A percentile compares a stretch with the other conserved stretches of the same genome.
phyloP scores from a whole-genome alignment of 139 green algal species.

The Prasinococcaceae sp. region DNA sequence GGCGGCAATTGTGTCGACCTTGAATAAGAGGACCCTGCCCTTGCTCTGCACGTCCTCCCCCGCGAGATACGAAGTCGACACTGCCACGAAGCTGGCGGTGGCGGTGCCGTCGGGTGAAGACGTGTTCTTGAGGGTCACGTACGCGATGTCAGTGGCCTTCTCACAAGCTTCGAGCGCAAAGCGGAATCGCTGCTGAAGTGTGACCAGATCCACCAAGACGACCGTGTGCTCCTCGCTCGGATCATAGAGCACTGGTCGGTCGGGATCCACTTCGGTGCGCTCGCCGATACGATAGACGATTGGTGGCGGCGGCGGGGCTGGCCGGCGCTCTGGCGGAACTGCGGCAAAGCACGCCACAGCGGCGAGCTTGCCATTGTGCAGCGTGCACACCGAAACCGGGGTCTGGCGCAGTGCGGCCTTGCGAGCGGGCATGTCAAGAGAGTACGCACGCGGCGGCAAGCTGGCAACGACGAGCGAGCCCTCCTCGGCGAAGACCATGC shows the following conservation, averaged over 20 bases:
- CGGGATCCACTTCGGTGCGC: no score
- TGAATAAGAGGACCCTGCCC: conserved; percentile 64
- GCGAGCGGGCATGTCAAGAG: conserved; percentile 44
- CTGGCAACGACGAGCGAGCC: conserved; percentile 49
- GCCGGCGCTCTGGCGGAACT: no score
- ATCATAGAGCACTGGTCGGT: no score
- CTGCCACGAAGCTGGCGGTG: conserved; percentile 29
- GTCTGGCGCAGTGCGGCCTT: conserved; percentile 45
- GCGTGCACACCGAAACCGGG: conserved; percentile 33
- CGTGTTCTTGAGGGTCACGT: conserved; percentile 4
- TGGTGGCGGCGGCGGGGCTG: no score
- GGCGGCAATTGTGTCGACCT: no score
- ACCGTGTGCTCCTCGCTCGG: conserved; percentile 17
- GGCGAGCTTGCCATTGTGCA: conserved; percentile 42
- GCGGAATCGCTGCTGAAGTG: conserved; percentile 9
- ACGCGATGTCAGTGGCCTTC: conserved; percentile 23
- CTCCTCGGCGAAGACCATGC: conserved; percentile 46
- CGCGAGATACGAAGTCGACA: conserved; percentile 31
- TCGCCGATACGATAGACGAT: no score
- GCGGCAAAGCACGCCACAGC: conserved; percentile 30
- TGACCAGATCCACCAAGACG: conserved; percentile 31
- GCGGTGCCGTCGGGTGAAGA: conserved; percentile 15
- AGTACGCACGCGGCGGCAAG: conserved; percentile 55
- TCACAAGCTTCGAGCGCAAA: not conserved
- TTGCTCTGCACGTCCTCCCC: conserved; percentile 72